A percentile compares a stretch with the other conserved stretches of the same genome.
Evolutionary conservation across 2,329 filamentous ascomycete genomes (phyloP).

Genomic region (Malbranchea cinnamomea): DNA sequence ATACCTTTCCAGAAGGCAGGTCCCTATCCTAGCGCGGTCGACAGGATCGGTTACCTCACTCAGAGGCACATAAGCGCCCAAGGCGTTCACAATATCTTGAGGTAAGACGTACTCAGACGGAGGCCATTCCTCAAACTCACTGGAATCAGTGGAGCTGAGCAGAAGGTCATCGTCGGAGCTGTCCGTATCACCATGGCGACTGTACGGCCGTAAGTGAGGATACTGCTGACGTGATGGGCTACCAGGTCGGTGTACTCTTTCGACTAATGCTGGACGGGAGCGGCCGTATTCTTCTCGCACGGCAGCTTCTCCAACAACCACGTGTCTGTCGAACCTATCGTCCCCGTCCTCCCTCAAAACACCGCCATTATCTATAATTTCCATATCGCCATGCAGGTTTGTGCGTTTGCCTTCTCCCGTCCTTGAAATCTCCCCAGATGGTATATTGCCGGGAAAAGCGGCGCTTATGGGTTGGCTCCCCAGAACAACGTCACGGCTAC

Average conservation of each 20-base stretch:
- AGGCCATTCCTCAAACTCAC: slow-evolving; percentile 22
- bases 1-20: slow-evolving; percentile 24
- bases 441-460: slow-evolving; percentile 55
- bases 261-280: slow-evolving; percentile 10
- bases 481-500: slow-evolving; percentile 61
- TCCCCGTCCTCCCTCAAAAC: slow-evolving; percentile 45
- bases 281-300: slow-evolving; percentile 22
- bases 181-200: neutral
- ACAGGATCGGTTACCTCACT: slow-evolving; percentile 29
- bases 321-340: slow-evolving; percentile 46
- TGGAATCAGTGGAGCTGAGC: slow-evolving; percentile 14
- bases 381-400: slow-evolving; percentile 47
- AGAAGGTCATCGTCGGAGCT: neutral
- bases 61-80: slow-evolving; percentile 27
- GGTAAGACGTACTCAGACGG: slow-evolving; percentile 23
- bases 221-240: slow-evolving; percentile 7
- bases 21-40: slow-evolving; percentile 26
- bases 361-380: slow-evolving; percentile 45
- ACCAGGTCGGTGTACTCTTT: slow-evolving; percentile 9
- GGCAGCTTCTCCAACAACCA: slow-evolving; percentile 40
- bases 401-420: slow-evolving; percentile 53
- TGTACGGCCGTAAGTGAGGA: neutral
- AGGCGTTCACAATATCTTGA: slow-evolving; percentile 27
- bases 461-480: slow-evolving; percentile 66
- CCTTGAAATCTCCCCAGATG: slow-evolving; percentile 45